Conservation (phyloP, 2,329 filamentous ascomycete species). For the Pseudogymnoascus sp. region DNA sequence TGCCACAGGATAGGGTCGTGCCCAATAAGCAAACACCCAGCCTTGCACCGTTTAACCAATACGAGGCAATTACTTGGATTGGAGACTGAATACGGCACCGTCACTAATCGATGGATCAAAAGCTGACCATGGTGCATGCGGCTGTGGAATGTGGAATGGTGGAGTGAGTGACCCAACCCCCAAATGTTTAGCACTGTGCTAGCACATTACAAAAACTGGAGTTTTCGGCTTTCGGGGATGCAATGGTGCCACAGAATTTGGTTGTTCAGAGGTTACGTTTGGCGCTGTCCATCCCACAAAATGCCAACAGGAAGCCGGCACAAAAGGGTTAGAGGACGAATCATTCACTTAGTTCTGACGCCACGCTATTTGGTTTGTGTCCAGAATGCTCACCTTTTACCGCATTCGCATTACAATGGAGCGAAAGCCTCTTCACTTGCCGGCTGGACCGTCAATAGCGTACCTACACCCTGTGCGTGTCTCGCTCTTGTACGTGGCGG, state of each 20-base stretch:
- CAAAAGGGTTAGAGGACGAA: background rate
- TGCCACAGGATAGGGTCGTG: constrained; percentile 3
- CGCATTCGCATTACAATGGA: constrained; percentile 1
- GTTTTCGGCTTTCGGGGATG: constrained; percentile 2
- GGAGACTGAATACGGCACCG: background rate
- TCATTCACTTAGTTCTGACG: background rate
- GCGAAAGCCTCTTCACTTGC: background rate
- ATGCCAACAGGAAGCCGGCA: background rate
- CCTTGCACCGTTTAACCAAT: background rate
- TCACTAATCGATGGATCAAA: background rate
- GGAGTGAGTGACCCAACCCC: background rate
- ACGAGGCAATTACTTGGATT: background rate
- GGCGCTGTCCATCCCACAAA: background rate
- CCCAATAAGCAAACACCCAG: constrained; percentile 2
- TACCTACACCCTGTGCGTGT: background rate
- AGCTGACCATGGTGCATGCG: constrained; percentile 4
- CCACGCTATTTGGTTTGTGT: constrained; percentile 1
- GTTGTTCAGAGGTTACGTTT: background rate
- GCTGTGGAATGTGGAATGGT: constrained; percentile 5
- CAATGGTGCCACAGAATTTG: background rate
- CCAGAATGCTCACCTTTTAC: background rate
- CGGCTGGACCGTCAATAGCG: background rate
- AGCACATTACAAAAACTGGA: background rate
- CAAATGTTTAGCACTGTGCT: background rate
- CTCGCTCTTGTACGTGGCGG: background rate